Conservation (phyloP, 2,329 filamentous ascomycete genomes). For the Dactylellina parvicollis region DNA sequence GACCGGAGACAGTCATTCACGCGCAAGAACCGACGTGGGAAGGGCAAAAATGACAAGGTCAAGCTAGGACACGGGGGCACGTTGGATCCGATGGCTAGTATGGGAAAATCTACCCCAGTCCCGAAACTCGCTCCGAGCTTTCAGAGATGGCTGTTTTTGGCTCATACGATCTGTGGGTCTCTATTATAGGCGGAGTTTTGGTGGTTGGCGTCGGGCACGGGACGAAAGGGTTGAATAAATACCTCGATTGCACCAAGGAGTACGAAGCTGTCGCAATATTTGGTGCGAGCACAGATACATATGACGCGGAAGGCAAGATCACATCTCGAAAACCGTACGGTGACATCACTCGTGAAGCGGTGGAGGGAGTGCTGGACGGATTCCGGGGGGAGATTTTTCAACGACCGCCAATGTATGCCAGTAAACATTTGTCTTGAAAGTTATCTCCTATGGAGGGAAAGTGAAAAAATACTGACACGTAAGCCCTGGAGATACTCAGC, state of each 20-base stretch:
- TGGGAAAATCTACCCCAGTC: neutral
- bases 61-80: constrained; percentile 94
- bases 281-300: constrained; percentile 90
- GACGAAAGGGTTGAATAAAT: constrained; percentile 81
- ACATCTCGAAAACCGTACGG: constrained; percentile 78
- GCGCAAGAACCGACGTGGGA: constrained; percentile 69
- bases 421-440: neutral
- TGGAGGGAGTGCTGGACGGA: constrained; percentile 77
- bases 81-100: constrained; percentile 84
- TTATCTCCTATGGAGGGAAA: neutral
- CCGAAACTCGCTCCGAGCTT: neutral
- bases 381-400: constrained; percentile 89
- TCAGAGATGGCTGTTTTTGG: neutral
- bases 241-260: constrained; percentile 87
- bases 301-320: constrained; percentile 86
- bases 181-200: constrained; percentile 74
- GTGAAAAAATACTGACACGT: neutral
- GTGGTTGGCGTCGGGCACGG: constrained; percentile 87
- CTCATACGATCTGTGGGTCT: neutral
- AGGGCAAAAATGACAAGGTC: constrained; percentile 67
- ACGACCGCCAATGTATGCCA: constrained; percentile 76
- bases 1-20: constrained; percentile 60
- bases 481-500: constrained; percentile 81
- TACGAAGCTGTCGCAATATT: constrained; percentile 93
- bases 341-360: constrained; percentile 79